These are phyloP conservation scores for Saccharomyces hybrid DNA, from an alignment of 1,139 yeast species.

Conservation along the genomic window DNA sequence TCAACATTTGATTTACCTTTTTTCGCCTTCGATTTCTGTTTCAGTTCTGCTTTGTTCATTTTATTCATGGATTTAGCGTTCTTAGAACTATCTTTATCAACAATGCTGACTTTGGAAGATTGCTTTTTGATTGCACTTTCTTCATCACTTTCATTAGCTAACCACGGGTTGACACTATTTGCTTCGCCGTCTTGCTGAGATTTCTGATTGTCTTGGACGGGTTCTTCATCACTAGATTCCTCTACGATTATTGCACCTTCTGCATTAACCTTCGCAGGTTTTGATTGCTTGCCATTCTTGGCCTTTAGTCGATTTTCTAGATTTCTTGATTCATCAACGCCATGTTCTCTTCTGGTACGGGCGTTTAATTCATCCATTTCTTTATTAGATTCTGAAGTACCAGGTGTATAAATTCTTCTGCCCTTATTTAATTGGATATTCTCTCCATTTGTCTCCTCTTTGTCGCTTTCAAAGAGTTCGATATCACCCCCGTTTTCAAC, in stretches of 20 bases:
- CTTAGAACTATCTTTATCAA: conserved; percentile 54
- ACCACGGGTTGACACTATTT: conserved; percentile 61
- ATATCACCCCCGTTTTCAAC: conserved; percentile 41
- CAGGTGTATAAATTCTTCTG: conserved; percentile 76
- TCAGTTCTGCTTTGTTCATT: conserved; percentile 42
- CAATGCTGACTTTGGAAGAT: conserved; percentile 46
- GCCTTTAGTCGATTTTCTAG: conserved; percentile 37
- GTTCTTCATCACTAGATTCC: conserved; percentile 7
- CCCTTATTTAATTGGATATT: conserved; percentile 59
- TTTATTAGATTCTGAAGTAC: conserved; percentile 41
- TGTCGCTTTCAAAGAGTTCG: conserved; percentile 34
- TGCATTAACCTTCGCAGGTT: conserved; percentile 2
- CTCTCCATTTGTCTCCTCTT: conserved; percentile 34
- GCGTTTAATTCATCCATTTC: conserved; percentile 36
- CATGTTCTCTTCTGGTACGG: conserved; percentile 44
- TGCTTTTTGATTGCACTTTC: conserved; percentile 33
- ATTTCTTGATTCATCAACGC: conserved; percentile 47
- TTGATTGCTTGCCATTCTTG: conserved; percentile 8
- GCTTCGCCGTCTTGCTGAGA: conserved; percentile 6
- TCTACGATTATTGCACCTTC: conserved; percentile 5
- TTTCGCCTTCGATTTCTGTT: conserved; percentile 24
- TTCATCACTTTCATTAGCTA: conserved; percentile 35
- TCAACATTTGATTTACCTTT: conserved; percentile 9
- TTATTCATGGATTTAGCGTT: conserved; percentile 39
- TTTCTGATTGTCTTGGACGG: conserved; percentile 5